A percentile compares a stretch with the other conserved stretches of the same genome.
phyloP scores from a whole-genome alignment of 441 rosid genomes.

The Erodium texanum region DNA sequence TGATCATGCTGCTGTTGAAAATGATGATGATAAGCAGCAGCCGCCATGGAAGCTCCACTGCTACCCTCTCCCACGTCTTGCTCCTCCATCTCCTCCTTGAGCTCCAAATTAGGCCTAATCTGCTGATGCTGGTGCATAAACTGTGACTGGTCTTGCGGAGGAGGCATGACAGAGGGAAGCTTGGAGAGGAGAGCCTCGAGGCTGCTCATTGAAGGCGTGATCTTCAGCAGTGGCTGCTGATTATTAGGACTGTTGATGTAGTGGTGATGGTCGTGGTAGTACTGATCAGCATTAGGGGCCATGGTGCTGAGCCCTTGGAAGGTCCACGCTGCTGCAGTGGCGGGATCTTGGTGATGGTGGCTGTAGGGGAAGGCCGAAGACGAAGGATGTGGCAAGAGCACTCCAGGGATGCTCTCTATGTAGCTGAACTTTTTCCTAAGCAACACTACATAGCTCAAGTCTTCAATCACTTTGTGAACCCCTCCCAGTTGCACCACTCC shows the following conservation, averaged over 20 bases:
- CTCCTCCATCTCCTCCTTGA: not conserved
- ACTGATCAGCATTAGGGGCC: not conserved
- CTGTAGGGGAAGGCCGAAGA: slow-evolving; percentile 60
- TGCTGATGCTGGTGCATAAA: not conserved
- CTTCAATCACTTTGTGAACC: slow-evolving; percentile 81
- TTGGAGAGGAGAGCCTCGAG: slow-evolving; percentile 92
- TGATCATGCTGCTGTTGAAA: not conserved
- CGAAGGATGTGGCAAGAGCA: slow-evolving; percentile 87
- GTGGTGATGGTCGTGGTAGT: slow-evolving; percentile 22
- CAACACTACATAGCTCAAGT: slow-evolving; percentile 67
- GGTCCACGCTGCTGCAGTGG: slow-evolving; percentile 46
- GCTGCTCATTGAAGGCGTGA: slow-evolving; percentile 96
- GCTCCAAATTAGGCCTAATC: not conserved
- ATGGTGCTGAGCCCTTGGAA: slow-evolving; percentile 26
- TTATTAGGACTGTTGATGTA: slow-evolving; percentile 34
- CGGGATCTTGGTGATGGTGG: slow-evolving; percentile 17
- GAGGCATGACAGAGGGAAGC: slow-evolving; percentile 83
- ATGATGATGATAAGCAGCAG: not conserved
- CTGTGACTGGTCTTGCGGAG: slow-evolving; percentile 17
- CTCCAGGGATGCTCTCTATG: slow-evolving; percentile 94
- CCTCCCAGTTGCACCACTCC: slow-evolving; percentile 96
- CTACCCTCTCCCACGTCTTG: not conserved
- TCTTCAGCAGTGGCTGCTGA: slow-evolving; percentile 41
- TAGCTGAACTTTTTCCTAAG: slow-evolving; percentile 81
- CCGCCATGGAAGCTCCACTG: not conserved